phyloP scores from a whole-genome alignment of 805 yeast genomes.

The Pichia insulana region DNA sequence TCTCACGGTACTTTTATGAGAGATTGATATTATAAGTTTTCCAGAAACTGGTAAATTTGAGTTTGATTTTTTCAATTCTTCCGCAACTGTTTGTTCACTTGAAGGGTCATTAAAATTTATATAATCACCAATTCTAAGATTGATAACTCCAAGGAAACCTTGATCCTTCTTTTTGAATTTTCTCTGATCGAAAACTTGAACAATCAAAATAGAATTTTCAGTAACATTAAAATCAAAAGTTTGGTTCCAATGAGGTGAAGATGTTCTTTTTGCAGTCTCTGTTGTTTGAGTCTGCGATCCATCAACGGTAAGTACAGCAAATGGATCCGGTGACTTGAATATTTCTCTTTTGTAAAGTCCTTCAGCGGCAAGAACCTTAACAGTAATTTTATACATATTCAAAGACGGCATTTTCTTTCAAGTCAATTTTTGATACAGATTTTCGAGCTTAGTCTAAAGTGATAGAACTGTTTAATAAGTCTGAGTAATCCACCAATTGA shows the following conservation, averaged over 20 bases:
- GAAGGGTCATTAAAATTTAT: constrained; percentile 47
- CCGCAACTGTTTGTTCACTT: constrained; percentile 80
- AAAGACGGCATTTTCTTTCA: neutral
- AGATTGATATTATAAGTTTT: constrained; percentile 68
- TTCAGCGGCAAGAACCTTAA: constrained; percentile 89
- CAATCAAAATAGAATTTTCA: constrained; percentile 77
- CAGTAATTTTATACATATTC: constrained; percentile 36
- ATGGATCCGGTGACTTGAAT: constrained; percentile 94
- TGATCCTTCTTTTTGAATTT: constrained; percentile 97
- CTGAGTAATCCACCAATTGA: no score
- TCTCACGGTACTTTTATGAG: constrained; percentile 32
- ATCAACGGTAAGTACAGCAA: constrained; percentile 95
- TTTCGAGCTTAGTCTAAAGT: no score
- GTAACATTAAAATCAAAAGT: constrained; percentile 67
- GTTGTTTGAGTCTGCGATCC: constrained; percentile 95
- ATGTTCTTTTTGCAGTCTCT: constrained; percentile 83
- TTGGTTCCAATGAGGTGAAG: constrained; percentile 98
- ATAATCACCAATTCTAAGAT: constrained; percentile 82
- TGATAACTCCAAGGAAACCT: constrained; percentile 95
- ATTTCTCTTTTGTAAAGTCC: constrained; percentile 92
- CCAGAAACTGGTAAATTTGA: constrained; percentile 93
- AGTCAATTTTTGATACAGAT: no score
- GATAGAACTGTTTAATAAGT: no score
- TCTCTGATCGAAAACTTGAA: constrained; percentile 94
- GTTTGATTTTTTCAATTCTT: constrained; percentile 85